These are phyloP conservation scores for Hypericum androsaemum DNA, from an alignment of 345 rosid species.

Conservation along the genomic window DNA sequence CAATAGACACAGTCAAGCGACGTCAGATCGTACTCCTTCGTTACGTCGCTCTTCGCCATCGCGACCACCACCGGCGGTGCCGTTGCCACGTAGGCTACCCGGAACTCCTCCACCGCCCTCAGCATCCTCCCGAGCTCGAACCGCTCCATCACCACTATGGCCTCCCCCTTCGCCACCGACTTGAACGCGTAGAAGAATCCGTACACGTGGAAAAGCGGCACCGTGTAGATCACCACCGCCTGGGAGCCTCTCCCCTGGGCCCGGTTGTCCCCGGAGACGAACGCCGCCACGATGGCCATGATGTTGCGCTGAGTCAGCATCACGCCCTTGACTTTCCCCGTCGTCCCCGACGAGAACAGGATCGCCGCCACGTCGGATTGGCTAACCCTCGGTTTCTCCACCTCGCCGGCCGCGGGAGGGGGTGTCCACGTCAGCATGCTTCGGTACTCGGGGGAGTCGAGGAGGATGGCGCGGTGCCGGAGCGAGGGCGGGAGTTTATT, in stretches of 20 bases:
- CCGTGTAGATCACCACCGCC: slow-evolving; percentile 11
- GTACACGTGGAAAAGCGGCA: slow-evolving; percentile 22
- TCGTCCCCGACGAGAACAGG: slow-evolving; percentile 32
- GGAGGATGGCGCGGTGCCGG: slow-evolving; percentile 7
- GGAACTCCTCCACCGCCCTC: slow-evolving; percentile 18
- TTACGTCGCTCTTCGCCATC: slow-evolving; percentile 9
- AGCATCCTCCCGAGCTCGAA: slow-evolving; percentile 21
- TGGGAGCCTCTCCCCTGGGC: slow-evolving; percentile 7
- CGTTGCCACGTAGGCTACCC: slow-evolving; percentile 12
- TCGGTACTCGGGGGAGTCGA: slow-evolving; percentile 24
- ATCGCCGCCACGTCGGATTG: slow-evolving; percentile 29
- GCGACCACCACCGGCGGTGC: slow-evolving; percentile 24
- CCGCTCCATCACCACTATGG: slow-evolving; percentile 24
- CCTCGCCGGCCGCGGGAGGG: background rate
- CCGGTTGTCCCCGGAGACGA: background rate
- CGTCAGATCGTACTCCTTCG: slow-evolving; percentile 13
- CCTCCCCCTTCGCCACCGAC: slow-evolving; percentile 20
- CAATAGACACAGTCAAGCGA: slow-evolving; percentile 10
- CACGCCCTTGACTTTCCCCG: slow-evolving; percentile 32
- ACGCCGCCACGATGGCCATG: slow-evolving; percentile 3
- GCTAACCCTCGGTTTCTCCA: background rate
- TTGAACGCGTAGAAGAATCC: slow-evolving; percentile 19
- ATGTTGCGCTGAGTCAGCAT: slow-evolving; percentile 29
- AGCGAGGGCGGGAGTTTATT: slow-evolving; percentile 16
- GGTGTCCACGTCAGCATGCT: slow-evolving; percentile 1